Percentiles rank a stretch among this genome's conserved stretches.
These are phyloP conservation scores for Ustulina deusta DNA, from an alignment of 2,329 filamentous ascomycete species.

Conservation along the genomic window DNA sequence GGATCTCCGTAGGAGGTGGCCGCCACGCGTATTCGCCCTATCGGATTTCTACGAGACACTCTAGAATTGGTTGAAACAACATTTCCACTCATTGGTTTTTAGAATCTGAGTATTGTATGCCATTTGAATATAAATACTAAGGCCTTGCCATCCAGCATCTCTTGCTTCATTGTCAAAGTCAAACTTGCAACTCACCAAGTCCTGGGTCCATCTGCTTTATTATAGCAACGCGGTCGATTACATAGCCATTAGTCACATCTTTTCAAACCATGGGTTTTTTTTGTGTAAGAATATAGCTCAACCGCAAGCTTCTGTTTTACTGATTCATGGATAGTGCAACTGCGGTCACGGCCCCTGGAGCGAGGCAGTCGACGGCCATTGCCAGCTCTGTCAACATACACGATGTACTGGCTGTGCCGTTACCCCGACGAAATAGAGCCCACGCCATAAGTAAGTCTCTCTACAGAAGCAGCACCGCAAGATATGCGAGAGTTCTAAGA, in stretches of 20 bases:
- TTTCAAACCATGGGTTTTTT: constrained; percentile 2
- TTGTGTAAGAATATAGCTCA: constrained; percentile 9
- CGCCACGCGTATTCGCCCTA: background rate
- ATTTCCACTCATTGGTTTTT: no score
- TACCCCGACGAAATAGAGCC: background rate
- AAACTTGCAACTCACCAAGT: background rate
- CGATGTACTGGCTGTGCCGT: background rate
- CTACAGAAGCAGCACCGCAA: background rate
- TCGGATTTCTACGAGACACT: background rate
- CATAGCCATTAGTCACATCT: background rate
- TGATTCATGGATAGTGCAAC: constrained; percentile 14
- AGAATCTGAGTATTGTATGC: background rate
- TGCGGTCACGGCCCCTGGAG: constrained; percentile 28
- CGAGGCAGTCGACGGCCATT: background rate
- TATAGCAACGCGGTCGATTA: background rate
- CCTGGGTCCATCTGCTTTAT: background rate
- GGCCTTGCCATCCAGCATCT: background rate
- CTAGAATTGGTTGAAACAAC: background rate
- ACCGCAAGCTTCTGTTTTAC: background rate
- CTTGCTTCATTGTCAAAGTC: background rate
- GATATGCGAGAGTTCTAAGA: background rate
- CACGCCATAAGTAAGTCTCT: background rate
- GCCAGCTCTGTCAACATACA: background rate
- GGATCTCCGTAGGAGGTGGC: background rate
- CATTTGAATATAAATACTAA: constrained; percentile 13